phyloP scores from a whole-genome alignment of 2,329 filamentous ascomycete genomes.

The Phialophora chinensis region DNA sequence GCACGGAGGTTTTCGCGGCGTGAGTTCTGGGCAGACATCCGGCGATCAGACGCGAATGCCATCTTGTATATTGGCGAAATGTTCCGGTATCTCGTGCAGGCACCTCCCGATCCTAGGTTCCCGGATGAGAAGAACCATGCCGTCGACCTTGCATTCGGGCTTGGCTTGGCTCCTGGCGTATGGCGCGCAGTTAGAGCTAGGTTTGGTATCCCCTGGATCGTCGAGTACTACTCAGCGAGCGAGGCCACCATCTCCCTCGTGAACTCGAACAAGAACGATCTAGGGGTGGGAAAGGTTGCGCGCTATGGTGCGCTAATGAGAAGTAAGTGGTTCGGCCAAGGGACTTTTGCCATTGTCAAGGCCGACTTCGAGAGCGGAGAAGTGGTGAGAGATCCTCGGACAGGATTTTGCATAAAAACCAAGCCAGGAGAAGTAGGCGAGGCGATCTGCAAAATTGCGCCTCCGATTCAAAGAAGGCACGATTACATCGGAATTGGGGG shows the following conservation, averaged over 20 bases:
- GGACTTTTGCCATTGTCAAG: constrained; percentile 51
- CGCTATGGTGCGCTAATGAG: constrained; percentile 51
- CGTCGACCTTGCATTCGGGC: constrained; percentile 29
- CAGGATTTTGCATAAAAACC: constrained; percentile 68
- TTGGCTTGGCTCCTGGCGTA: constrained; percentile 29
- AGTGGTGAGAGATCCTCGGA: constrained; percentile 64
- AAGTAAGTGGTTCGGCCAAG: constrained; percentile 44
- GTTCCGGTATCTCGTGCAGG: constrained; percentile 36
- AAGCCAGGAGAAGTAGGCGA: constrained; percentile 74
- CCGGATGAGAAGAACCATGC: constrained; percentile 30
- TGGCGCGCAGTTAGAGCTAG: constrained; percentile 40
- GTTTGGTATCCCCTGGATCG: constrained; percentile 53
- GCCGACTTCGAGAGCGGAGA: constrained; percentile 51
- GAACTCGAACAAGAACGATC: constrained; percentile 50
- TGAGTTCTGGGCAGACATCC: constrained; percentile 36
- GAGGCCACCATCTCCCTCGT: constrained; percentile 56
- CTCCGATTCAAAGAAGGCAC: constrained; percentile 30
- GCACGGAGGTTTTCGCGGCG: constrained; percentile 40
- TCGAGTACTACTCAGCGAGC: constrained; percentile 57
- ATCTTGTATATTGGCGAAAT: constrained; percentile 39
- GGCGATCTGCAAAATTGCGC: constrained; percentile 66
- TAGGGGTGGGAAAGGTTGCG: constrained; percentile 53
- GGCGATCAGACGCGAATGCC: constrained; percentile 31
- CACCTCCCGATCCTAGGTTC: constrained; percentile 29
- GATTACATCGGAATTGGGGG: constrained; percentile 44